Evolutionary conservation across 2,329 filamentous ascomycete species (phyloP).

Genomic region (Fusarium torulosum): DNA sequence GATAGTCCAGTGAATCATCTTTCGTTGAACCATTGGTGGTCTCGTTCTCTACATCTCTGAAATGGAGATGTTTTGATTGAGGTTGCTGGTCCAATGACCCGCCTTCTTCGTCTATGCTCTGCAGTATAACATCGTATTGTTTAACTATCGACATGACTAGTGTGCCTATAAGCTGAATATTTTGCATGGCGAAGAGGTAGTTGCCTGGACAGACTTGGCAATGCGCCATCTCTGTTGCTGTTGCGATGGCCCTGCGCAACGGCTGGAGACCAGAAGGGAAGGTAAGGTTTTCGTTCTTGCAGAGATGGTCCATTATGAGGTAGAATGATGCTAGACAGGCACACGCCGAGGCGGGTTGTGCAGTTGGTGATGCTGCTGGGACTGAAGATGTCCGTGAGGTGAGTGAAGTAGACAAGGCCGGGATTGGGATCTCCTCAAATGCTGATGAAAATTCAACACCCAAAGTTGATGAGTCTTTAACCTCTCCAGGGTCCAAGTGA

Average conservation of each 20-base stretch:
- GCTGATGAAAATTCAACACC: too few species aligned
- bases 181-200: conserved; percentile 10
- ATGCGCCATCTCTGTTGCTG: not conserved
- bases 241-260: not conserved
- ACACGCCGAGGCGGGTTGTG: too few species aligned
- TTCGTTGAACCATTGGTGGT: rapidly evolving
- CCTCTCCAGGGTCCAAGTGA: too few species aligned
- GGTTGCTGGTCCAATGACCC: rapidly evolving
- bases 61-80: not conserved
- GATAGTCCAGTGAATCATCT: rapidly evolving
- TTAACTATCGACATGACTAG: conserved; percentile 9
- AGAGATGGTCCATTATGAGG: too few species aligned
- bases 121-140: not conserved
- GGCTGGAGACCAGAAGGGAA: too few species aligned
- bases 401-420: too few species aligned
- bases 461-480: too few species aligned
- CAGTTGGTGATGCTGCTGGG: too few species aligned
- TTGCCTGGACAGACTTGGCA: not conserved
- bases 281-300: too few species aligned
- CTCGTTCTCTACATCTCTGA: not conserved
- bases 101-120: not conserved
- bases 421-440: too few species aligned
- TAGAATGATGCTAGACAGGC: too few species aligned
- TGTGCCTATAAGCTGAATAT: not conserved
- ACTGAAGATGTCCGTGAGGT: too few species aligned